phyloP scores from a whole-genome alignment of 2,329 filamentous ascomycete species.

The Sarocladiaceae sp. region DNA sequence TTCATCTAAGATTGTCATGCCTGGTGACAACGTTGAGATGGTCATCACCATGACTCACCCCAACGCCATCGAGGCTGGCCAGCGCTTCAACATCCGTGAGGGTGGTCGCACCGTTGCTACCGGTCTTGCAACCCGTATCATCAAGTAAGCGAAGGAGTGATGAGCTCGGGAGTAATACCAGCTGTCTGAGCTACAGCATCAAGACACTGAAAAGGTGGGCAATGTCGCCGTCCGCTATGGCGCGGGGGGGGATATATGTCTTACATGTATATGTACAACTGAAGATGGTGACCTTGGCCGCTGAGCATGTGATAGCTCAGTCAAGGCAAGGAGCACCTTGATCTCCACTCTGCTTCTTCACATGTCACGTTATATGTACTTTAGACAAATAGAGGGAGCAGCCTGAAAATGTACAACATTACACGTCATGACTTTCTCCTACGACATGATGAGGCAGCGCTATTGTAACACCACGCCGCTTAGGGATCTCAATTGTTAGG shows the following conservation, averaged over 20 bases:
- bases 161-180: background rate
- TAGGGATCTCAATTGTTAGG: no score
- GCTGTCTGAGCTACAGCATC: background rate
- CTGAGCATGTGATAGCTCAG: background rate
- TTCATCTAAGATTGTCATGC: constrained; percentile 82
- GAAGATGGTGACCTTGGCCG: constrained; percentile 2
- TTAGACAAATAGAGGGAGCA: constrained; percentile 28
- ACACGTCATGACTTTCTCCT: no score
- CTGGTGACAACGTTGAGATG: constrained; percentile 99
- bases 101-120: constrained; percentile 87
- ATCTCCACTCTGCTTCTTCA: constrained; percentile 39
- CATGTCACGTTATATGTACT: constrained; percentile 32
- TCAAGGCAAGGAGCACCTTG: constrained; percentile 11
- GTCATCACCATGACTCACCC: constrained; percentile 79
- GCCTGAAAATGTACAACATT: constrained; percentile 8
- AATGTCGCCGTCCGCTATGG: background rate
- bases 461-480: no score
- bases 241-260: background rate
- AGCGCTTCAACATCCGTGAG: constrained; percentile 98
- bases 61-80: constrained; percentile 82
- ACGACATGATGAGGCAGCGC: no score
- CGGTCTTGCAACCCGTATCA: constrained; percentile 73
- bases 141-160: constrained; percentile 39
- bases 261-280: constrained; percentile 6
- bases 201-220: background rate